Conservation (phyloP, 2,329 filamentous ascomycete genomes). For the Metarhizium sp. region DNA sequence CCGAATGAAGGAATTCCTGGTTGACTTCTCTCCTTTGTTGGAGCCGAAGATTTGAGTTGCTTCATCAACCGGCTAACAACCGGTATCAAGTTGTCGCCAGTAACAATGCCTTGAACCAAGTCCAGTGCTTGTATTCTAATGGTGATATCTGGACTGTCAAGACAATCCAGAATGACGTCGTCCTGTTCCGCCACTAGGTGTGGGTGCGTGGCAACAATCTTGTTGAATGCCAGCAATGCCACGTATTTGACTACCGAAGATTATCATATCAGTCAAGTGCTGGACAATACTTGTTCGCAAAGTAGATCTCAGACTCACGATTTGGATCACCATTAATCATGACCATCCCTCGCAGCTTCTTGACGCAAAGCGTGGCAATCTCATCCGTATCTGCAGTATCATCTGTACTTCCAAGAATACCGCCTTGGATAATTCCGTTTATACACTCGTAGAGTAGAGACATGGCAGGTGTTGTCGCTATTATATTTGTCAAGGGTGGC, state of each 20-base stretch:
- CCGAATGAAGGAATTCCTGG: slow-evolving; percentile 36
- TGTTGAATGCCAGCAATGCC: slow-evolving; percentile 87
- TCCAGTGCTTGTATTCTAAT: slow-evolving; percentile 90
- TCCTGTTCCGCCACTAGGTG: slow-evolving; percentile 85
- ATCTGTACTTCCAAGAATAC: slow-evolving; percentile 77
- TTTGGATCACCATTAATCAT: slow-evolving; percentile 91
- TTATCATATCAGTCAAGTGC: slow-evolving; percentile 9
- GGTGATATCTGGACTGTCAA: slow-evolving; percentile 91
- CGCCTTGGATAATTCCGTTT: slow-evolving; percentile 94
- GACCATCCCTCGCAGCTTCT: slow-evolving; percentile 88
- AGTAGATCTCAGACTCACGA: slow-evolving; percentile 42
- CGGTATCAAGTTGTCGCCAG: slow-evolving; percentile 69
- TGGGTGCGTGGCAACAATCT: slow-evolving; percentile 83
- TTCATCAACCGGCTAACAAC: slow-evolving; percentile 82
- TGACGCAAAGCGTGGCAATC: slow-evolving; percentile 84
- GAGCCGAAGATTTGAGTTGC: slow-evolving; percentile 63
- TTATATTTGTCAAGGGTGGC: slow-evolving; percentile 83
- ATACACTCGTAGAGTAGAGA: slow-evolving; percentile 98
- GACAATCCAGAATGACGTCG: slow-evolving; percentile 92
- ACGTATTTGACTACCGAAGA: slow-evolving; percentile 77
- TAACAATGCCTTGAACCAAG: slow-evolving; percentile 89
- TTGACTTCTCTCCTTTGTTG: slow-evolving; percentile 35
- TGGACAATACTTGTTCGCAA: background rate
- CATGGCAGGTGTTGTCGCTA: slow-evolving; percentile 92
- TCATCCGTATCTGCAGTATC: slow-evolving; percentile 78